These are phyloP conservation scores for Henckelia pumila DNA, from an alignment of 257 asterid species.

Conservation along the genomic window DNA sequence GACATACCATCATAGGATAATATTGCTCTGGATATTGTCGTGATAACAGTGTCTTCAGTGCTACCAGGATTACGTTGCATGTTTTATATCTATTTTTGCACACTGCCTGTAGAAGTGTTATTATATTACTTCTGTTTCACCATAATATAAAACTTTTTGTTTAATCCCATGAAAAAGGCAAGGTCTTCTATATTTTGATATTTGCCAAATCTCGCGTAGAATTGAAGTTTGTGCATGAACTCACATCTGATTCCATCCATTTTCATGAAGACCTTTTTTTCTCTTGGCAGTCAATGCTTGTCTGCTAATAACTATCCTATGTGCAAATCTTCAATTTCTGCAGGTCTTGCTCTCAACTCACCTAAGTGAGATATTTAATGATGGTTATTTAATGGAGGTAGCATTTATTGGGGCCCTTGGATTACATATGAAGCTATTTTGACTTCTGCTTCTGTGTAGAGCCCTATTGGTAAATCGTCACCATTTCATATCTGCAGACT, in stretches of 20 bases:
- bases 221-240: background rate
- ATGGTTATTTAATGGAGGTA: constrained; percentile 73
- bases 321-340: constrained; percentile 27
- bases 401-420: constrained; percentile 20
- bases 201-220: background rate
- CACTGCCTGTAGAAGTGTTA: background rate
- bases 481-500: constrained; percentile 49
- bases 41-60: constrained; percentile 7
- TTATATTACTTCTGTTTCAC: constrained; percentile 16
- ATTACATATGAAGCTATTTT: constrained; percentile 23
- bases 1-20: too few species aligned
- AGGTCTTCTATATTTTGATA: background rate
- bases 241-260: constrained; percentile 4
- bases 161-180: constrained; percentile 14
- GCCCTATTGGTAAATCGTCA: constrained; percentile 20
- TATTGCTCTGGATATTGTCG: too few species aligned
- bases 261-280: constrained; percentile 4
- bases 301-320: background rate
- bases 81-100: background rate
- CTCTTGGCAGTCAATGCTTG: background rate
- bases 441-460: constrained; percentile 24
- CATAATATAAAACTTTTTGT: background rate
- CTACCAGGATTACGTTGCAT: constrained; percentile 10
- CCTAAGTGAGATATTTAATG: constrained; percentile 84
- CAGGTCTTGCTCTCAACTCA: constrained; percentile 95